phyloP scores from a whole-genome alignment of 768 basidiomycete species.

The Crepidotus variabilis region DNA sequence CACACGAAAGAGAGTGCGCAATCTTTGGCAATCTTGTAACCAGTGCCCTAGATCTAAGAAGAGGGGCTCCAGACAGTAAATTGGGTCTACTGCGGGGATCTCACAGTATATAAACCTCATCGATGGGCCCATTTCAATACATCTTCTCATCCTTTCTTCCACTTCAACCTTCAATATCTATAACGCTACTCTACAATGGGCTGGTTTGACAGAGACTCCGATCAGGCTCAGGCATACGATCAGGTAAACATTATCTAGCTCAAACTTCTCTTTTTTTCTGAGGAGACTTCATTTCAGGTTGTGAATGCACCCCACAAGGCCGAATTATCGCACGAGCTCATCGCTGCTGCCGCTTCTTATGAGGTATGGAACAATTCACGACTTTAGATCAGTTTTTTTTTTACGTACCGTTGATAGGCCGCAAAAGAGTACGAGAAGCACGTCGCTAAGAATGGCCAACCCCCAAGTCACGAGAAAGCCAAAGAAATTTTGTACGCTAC shows the following conservation, averaged over 20 bases:
- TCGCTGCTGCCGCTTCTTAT: slow-evolving; percentile 64
- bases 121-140: background rate
- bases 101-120: background rate
- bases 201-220: slow-evolving; percentile 38
- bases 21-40: background rate
- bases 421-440: slow-evolving; percentile 63
- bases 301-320: slow-evolving; percentile 52
- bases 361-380: slow-evolving; percentile 36
- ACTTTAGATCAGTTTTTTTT: background rate
- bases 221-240: slow-evolving; percentile 38
- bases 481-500: slow-evolving; percentile 48
- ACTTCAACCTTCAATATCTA: background rate
- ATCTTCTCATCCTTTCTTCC: background rate
- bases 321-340: slow-evolving; percentile 57
- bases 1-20: background rate
- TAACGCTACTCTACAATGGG: slow-evolving; percentile 25
- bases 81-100: too few relatives aligned
- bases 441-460: slow-evolving; percentile 41
- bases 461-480: slow-evolving; percentile 45
- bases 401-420: slow-evolving; percentile 34
- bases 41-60: background rate
- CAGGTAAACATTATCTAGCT: slow-evolving; percentile 21
- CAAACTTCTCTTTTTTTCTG: background rate
- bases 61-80: background rate
- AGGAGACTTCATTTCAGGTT: slow-evolving; percentile 29